Conservation (phyloP, 768 basidiomycete species). For the Tricholoma sp. region DNA sequence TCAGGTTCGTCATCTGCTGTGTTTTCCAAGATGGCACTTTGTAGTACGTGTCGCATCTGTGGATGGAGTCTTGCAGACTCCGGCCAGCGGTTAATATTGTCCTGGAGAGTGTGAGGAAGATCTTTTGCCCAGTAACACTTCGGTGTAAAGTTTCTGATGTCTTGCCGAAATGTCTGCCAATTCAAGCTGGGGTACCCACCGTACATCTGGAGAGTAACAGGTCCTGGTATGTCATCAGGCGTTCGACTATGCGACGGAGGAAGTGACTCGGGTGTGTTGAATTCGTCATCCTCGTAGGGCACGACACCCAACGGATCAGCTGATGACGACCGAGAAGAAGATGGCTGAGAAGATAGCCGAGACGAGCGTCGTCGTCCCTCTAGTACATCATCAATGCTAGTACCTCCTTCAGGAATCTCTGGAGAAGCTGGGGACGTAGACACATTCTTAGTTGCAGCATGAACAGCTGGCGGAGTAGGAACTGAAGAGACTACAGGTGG, state of each 20-base stretch:
- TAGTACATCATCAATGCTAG: background rate
- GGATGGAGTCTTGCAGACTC: constrained; percentile 32
- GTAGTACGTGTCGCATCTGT: constrained; percentile 51
- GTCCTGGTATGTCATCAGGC: constrained; percentile 7
- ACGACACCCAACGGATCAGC: constrained; percentile 5
- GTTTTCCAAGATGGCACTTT: constrained; percentile 60
- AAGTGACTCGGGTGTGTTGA: constrained; percentile 6
- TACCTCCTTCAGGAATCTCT: background rate
- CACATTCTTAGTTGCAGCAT: background rate
- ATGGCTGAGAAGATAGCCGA: constrained; percentile 5
- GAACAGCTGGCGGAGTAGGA: background rate
- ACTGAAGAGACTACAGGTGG: background rate
- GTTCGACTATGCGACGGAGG: constrained; percentile 5
- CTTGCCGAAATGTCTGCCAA: constrained; percentile 31
- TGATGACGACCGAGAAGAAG: constrained; percentile 4
- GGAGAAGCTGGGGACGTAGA: constrained; percentile 1
- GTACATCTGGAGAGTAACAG: constrained; percentile 6
- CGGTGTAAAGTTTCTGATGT: constrained; percentile 27
- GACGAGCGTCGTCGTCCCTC: constrained; percentile 8
- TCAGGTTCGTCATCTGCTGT: constrained; percentile 62
- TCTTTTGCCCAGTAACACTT: constrained; percentile 37
- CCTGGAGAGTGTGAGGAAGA: constrained; percentile 61
- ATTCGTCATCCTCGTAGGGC: background rate
- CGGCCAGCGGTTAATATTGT: constrained; percentile 55
- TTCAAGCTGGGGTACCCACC: constrained; percentile 33